Evolutionary conservation across 495 filamentous ascomycete species (phyloP), one percentile per base, ranked within the genome.

Genomic region (Penicillium angulare): DNA sequence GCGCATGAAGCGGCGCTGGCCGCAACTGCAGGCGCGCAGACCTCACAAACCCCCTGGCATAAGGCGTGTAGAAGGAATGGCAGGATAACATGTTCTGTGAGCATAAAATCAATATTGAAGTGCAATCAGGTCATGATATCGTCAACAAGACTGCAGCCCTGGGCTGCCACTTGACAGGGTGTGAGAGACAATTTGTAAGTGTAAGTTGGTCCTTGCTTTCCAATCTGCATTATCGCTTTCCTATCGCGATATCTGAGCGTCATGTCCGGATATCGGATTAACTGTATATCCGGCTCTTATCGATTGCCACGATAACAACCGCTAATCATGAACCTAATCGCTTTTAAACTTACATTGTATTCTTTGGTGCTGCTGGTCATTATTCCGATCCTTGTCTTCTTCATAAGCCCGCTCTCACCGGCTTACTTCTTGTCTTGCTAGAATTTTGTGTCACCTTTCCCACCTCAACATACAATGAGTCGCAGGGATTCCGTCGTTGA

Each of bases 171-270:
- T 42, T 16, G 15, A 31, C 26, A n/a, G n/a, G n/a, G n/a, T n/a
- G n/a, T n/a, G n/a, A n/a, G n/a, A n/a, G n/a, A n/a, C n/a, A n/a
- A n/a, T 41, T 31, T 16, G 20, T 7, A 26, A 22, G 43, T 18
- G 9, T 9, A 26, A 35, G 31, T 2, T 27, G 43, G 31, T 43
- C 21, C 9, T 47, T 23, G 32, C 21, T 43, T 54, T 48, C 29
- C 45, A 41, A 55, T 55, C 39, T 49, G 44, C 43, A 48, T 55
- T 31, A 49, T 53, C 49, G 35, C 23, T 54, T 58, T 55, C 59
- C 61, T 66, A 70, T 70, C 57, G 55, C 57, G 54, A 52, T 53
- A 67, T 66, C 53, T 52, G 46, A 43, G 56, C 59, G 61, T 66
- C 63, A 66, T 64, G 49, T 36, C 29, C 43, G 35, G 12, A 27